Evolutionary conservation across 495 filamentous ascomycete species (phyloP).

Genomic region (Poronia punctata): DNA sequence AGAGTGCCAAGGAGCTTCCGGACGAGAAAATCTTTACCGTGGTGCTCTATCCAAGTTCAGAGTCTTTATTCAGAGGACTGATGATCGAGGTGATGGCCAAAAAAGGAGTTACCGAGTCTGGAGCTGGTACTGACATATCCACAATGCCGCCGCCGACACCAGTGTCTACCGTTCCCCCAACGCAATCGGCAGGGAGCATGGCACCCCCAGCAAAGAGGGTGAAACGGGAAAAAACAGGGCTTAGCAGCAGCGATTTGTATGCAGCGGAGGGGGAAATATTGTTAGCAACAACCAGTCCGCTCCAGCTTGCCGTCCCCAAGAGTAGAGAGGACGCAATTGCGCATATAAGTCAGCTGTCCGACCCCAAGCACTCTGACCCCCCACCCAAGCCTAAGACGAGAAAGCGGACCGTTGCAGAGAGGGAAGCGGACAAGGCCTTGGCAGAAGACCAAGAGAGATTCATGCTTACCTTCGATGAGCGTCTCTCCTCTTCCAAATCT

Average conservation of each 20-base stretch:
- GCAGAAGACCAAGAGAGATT: slow-evolving; percentile 83
- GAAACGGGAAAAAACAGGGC: slow-evolving; percentile 60
- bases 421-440: slow-evolving; percentile 87
- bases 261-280: slow-evolving; percentile 67
- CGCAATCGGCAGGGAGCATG: slow-evolving; percentile 44
- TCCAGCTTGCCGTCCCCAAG: slow-evolving; percentile 69
- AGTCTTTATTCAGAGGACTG: slow-evolving; percentile 66
- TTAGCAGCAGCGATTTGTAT: slow-evolving; percentile 65
- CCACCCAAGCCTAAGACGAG: slow-evolving; percentile 80
- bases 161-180: slow-evolving; percentile 53
- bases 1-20: slow-evolving; percentile 41
- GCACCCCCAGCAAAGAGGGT: slow-evolving; percentile 60
- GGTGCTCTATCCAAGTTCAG: slow-evolving; percentile 78
- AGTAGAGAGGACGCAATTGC: slow-evolving; percentile 58
- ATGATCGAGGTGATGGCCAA: slow-evolving; percentile 68
- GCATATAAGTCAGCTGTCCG: slow-evolving; percentile 60
- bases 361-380: slow-evolving; percentile 66
- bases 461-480: slow-evolving; percentile 90
- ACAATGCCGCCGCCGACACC: slow-evolving; percentile 61
- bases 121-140: slow-evolving; percentile 43
- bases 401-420: slow-evolving; percentile 89
- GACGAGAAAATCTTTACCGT: slow-evolving; percentile 66
- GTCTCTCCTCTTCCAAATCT: slow-evolving; percentile 54
- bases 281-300: slow-evolving; percentile 59
- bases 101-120: slow-evolving; percentile 36